Base-by-base conservation (phyloP, 2,329 filamentous ascomycete genomes). In the Penicillium sp. region DNA sequence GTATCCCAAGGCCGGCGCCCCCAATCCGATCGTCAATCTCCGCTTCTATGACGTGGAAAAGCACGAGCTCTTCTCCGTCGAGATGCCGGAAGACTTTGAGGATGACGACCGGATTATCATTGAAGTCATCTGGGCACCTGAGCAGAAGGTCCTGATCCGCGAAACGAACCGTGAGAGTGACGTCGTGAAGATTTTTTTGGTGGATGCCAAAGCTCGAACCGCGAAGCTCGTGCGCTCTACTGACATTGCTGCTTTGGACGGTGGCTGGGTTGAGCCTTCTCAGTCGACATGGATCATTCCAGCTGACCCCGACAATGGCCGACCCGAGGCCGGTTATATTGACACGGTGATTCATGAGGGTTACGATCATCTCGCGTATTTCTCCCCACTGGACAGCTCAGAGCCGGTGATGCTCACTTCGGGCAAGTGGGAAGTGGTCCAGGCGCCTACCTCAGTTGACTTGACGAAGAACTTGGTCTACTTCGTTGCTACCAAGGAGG, bases 121-220 rank as follows among this genome's bases (percentile, higher is more conserved):
- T 28, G 93, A 96, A 70, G 89, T 98, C 26, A 80, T 96, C 14
- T 99, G 95, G 94, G 92, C 92, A 4, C 92, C 92, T 1, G 84
- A 81, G 51, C 84, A 85, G 59, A 91, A 94, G 72, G 90, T 95
- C 7, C 81, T 99, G 14, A 86, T 99, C 68, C 91, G 95, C 67
- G 90, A 96, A 76, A 97, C 93, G 0, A 99, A 99, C 75, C 87
- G 95, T 56, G 92, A 97, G 70, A 97, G 93, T 73, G 93, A 98
- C 71, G 77, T 92, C n/a, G 84, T 98, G 73, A 92, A 91, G 65
- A 88, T 97, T 28, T 87, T 96, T 6, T 82, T 98, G 6, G 87
- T 98, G 58, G 92, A 99, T 73, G 90, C 95, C 5, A 79, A 81
- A 25, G 80, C 83, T 3, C 88, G 92, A 52, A 87, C 85, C 22